A percentile compares a stretch with the other conserved stretches of the same genome.
Evolutionary conservation across 345 rosid genomes (phyloP).

Genomic region (Balakata baccata): DNA sequence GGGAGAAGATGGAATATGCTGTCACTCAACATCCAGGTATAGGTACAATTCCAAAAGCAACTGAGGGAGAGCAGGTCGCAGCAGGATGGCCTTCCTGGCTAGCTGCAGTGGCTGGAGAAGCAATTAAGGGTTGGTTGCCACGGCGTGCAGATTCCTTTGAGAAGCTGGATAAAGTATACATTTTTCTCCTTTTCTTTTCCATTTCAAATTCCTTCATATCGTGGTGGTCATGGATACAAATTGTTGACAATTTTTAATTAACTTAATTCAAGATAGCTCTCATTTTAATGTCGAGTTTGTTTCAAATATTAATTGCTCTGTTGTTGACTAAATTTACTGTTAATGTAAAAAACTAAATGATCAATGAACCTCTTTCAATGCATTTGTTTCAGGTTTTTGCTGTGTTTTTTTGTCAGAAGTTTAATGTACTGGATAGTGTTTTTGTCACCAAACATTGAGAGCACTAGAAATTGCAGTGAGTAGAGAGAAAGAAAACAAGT

Average conservation of each 20-base stretch:
- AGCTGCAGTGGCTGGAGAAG: constrained; percentile 78
- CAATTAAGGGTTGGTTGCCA: constrained; percentile 80
- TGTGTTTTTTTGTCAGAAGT: neutral
- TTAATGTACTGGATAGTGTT: neutral
- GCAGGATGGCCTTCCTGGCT: constrained; percentile 96
- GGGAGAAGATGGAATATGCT: constrained; percentile 54
- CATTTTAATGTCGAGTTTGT: neutral
- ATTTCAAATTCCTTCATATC: neutral
- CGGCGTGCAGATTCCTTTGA: constrained; percentile 71
- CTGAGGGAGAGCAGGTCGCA: constrained; percentile 51
- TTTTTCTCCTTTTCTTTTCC: neutral
- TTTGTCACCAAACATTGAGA: neutral
- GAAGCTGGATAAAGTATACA: constrained; percentile 71
- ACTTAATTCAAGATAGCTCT: neutral
- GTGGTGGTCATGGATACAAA: neutral
- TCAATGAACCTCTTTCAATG: neutral
- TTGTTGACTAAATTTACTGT: neutral
- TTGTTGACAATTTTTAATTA: neutral
- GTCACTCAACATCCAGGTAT: constrained; percentile 49
- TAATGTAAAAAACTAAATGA: neutral
- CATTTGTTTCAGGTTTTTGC: neutral
- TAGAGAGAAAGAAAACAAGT: neutral
- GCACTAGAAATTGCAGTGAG: neutral
- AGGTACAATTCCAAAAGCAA: constrained; percentile 64
- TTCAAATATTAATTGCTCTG: neutral